These are phyloP conservation scores for Cucurbita ficifolia DNA, from an alignment of 306 rosid species.

Conservation along the genomic window DNA sequence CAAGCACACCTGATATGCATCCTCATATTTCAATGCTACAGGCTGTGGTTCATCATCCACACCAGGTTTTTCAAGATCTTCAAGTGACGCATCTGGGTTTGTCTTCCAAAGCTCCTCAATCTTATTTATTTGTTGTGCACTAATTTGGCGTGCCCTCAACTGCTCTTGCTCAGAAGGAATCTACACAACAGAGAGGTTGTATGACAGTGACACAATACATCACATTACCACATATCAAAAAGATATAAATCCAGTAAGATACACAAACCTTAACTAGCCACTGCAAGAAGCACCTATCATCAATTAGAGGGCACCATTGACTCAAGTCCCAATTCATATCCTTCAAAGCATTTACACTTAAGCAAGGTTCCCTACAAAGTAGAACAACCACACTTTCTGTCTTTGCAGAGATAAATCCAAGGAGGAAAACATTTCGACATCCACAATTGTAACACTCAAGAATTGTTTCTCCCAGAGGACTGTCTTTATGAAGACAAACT, in stretches of 20 bases:
- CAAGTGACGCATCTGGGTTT: constrained; percentile 96
- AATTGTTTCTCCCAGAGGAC: constrained; percentile 96
- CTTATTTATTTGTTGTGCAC: constrained; percentile 98
- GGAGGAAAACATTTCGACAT: constrained; percentile 94
- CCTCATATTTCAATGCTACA: constrained; percentile 88
- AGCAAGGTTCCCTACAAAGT: constrained; percentile 96
- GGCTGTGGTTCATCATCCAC: constrained; percentile 99
- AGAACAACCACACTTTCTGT: constrained; percentile 99
- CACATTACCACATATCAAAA: background rate
- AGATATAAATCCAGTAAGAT: constrained; percentile 1
- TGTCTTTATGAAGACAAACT: constrained; percentile 97
- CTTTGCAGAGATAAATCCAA: constrained; percentile 96
- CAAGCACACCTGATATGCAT: constrained; percentile 82
- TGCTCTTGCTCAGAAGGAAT: constrained; percentile 98
- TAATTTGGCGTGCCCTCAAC: constrained; percentile 98
- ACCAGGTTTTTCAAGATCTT: constrained; percentile 98
- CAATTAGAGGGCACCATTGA: constrained; percentile 99
- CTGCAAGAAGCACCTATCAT: constrained; percentile 97
- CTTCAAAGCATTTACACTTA: constrained; percentile 98
- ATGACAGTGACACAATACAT: background rate
- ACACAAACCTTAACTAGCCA: constrained; percentile 92
- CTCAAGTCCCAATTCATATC: constrained; percentile 99
- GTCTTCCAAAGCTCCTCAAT: constrained; percentile 98
- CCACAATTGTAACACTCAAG: constrained; percentile 99
- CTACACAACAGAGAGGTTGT: constrained; percentile 29